Base-by-base conservation (phyloP, 2,329 filamentous ascomycete genomes). In the Xylariaceae sp. region DNA sequence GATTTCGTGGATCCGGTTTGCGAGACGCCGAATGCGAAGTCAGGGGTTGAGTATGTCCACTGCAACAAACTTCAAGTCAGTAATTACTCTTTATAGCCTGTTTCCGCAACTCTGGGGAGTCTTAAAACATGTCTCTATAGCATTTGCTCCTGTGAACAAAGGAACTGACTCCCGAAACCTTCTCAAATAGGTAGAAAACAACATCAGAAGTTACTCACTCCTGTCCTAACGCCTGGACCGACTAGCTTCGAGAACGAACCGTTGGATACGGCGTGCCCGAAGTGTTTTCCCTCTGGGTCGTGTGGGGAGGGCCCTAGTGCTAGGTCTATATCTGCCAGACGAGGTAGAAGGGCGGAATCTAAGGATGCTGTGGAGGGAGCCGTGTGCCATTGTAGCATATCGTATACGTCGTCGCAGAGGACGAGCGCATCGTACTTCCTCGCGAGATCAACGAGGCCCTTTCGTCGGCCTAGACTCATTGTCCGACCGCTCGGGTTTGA, bases 361-460 rank as follows among this genome's bases (percentile, higher is more conserved):
- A 54, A 38, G 54, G 50, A n/a, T 50, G 36, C 60, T 58, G 68
- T 49, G 47, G 6, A 40, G 43, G 50, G 38, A 17, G 41, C 14
- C n/a, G 72, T 65, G 2, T 82, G 80, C 90, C 91, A 97, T 66
- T 92, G 88, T 5, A 97, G 77, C 59, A 93, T 87, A 68, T 97
- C 93, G 67, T 99, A 99, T 10, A 97, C 91, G 68, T 99, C 94
- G 71, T 97, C 93, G 45, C 83, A 83, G 28, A 97, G 78, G 50
- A 97, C 71, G n/a, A 97, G 78, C 6, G 89, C 90, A 67, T 97
- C 86, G 67, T 87, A 83, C 53, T 84, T 76, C 51, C 93, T 80
- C 0, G 93, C 93, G 6, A 97, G 71, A n/a, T 75, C 74, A 19
- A 97, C 84, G 4, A 97, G 78, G 11, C 75, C 75, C 57, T 84